A percentile compares a stretch with the other conserved stretches of the same genome.
These are phyloP conservation scores for Mediolabrus comicus DNA, from an alignment of 108 stramenopile genomes.

Conservation along the genomic window DNA sequence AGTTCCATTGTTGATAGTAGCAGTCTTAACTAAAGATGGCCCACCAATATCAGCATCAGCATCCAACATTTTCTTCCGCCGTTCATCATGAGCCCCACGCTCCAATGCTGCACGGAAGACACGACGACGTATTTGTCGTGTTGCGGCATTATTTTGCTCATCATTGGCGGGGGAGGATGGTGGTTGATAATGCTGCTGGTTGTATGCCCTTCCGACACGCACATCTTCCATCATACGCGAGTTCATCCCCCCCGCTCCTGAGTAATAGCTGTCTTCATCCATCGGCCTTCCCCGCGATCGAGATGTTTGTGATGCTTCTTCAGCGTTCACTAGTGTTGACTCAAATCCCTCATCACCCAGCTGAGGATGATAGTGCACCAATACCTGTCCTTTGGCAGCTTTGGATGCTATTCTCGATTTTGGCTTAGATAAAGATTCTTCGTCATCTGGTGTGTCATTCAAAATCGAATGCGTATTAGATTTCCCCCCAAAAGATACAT, in stretches of 20 bases:
- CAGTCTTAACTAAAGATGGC: not conserved
- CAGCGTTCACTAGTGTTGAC: constrained; percentile 27
- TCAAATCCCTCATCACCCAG: constrained; percentile 48
- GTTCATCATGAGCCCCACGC: constrained; percentile 16
- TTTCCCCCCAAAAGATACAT: not conserved
- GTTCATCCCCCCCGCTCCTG: constrained; percentile 26
- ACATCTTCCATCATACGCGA: constrained; percentile 39
- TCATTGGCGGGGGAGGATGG: constrained; percentile 16
- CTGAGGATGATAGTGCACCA: constrained; percentile 53
- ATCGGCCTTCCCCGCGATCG: not conserved
- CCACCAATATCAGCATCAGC: constrained; percentile 40
- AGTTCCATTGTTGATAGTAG: too few relatives aligned
- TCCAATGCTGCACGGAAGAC: constrained; percentile 37
- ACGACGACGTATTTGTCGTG: constrained; percentile 36
- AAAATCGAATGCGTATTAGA: not conserved
- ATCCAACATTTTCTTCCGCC: constrained; percentile 20
- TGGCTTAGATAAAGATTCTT: not conserved
- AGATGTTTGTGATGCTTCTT: not conserved
- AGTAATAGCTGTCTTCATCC: not conserved
- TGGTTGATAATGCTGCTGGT: not conserved
- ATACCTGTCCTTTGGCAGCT: constrained; percentile 19
- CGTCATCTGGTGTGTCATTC: not conserved
- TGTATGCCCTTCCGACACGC: constrained; percentile 5
- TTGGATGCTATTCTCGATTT: not conserved
- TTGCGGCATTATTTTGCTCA: constrained; percentile 37